phyloP scores from a whole-genome alignment of 2,329 filamentous ascomycete genomes.

The Alternaria dauci region DNA sequence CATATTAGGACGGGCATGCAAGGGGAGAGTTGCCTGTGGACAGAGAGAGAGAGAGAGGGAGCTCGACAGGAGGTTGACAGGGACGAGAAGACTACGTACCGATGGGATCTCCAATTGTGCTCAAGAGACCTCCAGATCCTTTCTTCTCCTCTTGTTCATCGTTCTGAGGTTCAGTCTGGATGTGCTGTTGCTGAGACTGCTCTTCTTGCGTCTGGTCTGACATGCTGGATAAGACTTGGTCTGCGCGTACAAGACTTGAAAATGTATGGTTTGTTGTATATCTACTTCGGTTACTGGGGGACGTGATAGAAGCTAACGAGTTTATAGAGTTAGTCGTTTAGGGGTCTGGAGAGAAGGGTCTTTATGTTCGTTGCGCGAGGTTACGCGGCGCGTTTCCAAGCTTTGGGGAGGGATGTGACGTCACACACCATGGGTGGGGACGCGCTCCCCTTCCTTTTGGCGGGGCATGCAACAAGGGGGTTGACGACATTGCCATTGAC shows the following conservation, averaged over 20 bases:
- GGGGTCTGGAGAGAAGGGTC: background rate
- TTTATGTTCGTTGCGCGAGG: slow-evolving; percentile 11
- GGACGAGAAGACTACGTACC: slow-evolving; percentile 27
- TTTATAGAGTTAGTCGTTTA: background rate
- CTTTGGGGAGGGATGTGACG: slow-evolving; percentile 14
- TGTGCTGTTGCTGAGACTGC: slow-evolving; percentile 37
- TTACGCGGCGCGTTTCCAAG: slow-evolving; percentile 13
- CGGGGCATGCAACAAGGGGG: slow-evolving; percentile 10
- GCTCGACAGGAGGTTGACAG: background rate
- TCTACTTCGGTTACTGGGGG: background rate
- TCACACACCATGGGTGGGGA: slow-evolving; percentile 7
- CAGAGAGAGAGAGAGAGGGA: background rate
- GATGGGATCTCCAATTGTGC: slow-evolving; percentile 42
- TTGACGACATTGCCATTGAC: slow-evolving; percentile 1
- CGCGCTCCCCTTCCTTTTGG: slow-evolving; percentile 5
- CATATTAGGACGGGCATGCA: background rate
- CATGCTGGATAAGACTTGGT: slow-evolving; percentile 10
- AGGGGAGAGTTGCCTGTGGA: background rate
- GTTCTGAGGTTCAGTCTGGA: slow-evolving; percentile 31
- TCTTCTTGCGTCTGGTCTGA: slow-evolving; percentile 22
- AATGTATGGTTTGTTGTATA: background rate
- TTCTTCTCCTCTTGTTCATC: slow-evolving; percentile 31
- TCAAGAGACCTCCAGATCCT: slow-evolving; percentile 40
- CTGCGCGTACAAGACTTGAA: background rate
- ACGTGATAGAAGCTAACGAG: background rate